Conservation (phyloP, 1,284 basidiomycete species). For the Chalciporus piperatoides region DNA sequence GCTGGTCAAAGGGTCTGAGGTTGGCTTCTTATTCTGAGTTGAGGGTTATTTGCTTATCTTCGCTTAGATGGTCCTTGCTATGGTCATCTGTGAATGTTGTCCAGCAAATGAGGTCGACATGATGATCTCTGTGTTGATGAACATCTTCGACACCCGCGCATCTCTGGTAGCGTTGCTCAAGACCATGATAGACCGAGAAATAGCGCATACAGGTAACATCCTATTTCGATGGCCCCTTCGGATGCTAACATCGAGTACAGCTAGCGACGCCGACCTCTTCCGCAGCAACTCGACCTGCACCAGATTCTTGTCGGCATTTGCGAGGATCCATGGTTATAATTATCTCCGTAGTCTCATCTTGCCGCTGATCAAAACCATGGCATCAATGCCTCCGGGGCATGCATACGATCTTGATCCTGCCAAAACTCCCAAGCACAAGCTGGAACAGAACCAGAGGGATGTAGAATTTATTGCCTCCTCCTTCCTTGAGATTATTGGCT, state of each 20-base stretch:
- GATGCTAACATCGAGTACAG: constrained; percentile 39
- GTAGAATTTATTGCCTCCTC: constrained; percentile 72
- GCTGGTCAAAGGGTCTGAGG: constrained; percentile 73
- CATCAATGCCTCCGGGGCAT: constrained; percentile 66
- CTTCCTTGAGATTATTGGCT: constrained; percentile 73
- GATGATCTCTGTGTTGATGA: constrained; percentile 83
- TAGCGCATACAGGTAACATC: constrained; percentile 65
- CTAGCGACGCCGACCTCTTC: constrained; percentile 77
- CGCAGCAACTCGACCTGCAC: constrained; percentile 84
- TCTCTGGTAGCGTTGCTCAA: constrained; percentile 75
- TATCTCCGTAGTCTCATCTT: constrained; percentile 77
- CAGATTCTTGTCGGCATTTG: constrained; percentile 80
- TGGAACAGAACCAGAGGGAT: constrained; percentile 67
- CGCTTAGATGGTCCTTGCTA: constrained; percentile 65
- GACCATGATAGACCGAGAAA: constrained; percentile 81
- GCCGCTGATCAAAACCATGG: constrained; percentile 74
- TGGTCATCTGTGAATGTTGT: constrained; percentile 85
- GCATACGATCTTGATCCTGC: constrained; percentile 79
- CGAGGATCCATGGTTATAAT: constrained; percentile 83
- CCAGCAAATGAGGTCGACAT: constrained; percentile 75
- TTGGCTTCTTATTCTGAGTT: constrained; percentile 28
- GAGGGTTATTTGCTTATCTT: constrained; percentile 11
- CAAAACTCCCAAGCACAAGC: constrained; percentile 58
- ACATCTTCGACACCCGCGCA: constrained; percentile 79
- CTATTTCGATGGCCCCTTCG: not conserved